phyloP scores from a whole-genome alignment of 202 grass and related monocot genomes.

The Eragrostis tef region DNA sequence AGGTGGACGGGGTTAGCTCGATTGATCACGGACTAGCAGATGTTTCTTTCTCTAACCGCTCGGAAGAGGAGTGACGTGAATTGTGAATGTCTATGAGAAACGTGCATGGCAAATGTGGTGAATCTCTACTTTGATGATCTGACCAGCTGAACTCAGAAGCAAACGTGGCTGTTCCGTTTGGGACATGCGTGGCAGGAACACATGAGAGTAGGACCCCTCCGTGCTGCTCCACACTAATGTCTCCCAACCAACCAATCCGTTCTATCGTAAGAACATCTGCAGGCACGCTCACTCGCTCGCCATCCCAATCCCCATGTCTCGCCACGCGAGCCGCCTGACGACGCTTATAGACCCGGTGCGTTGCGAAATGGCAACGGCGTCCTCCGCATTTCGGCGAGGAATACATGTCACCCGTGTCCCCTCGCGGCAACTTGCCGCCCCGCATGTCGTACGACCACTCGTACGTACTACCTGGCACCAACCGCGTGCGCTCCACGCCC shows the following conservation, averaged over 20 bases:
- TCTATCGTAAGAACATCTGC: conserved; percentile 1
- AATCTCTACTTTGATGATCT: background rate
- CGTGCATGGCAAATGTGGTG: background rate
- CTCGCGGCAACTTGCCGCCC: conserved; percentile 13
- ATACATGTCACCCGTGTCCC: background rate
- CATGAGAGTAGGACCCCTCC: conserved; percentile 23
- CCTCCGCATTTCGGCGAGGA: background rate
- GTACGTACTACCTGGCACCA: conserved; percentile 24
- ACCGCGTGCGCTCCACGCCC: conserved; percentile 9
- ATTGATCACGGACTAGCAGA: background rate
- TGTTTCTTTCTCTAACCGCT: background rate
- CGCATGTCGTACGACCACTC: conserved; percentile 19
- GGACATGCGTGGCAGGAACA: conserved; percentile 14
- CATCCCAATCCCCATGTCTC: background rate
- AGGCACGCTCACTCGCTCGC: conserved; percentile 1
- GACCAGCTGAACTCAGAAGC: background rate
- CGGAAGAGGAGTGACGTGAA: background rate
- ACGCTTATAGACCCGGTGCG: background rate
- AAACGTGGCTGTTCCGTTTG: conserved; percentile 14
- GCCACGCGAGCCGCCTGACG: background rate
- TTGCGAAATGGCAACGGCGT: background rate
- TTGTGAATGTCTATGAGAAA: background rate
- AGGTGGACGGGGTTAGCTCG: background rate
- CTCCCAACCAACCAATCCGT: conserved; percentile 34
- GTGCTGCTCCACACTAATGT: background rate